A percentile compares a stretch with the other conserved stretches of the same genome.
These are phyloP conservation scores for Mitragyna speciosa DNA, from an alignment of 257 asterid species.

Conservation along the genomic window DNA sequence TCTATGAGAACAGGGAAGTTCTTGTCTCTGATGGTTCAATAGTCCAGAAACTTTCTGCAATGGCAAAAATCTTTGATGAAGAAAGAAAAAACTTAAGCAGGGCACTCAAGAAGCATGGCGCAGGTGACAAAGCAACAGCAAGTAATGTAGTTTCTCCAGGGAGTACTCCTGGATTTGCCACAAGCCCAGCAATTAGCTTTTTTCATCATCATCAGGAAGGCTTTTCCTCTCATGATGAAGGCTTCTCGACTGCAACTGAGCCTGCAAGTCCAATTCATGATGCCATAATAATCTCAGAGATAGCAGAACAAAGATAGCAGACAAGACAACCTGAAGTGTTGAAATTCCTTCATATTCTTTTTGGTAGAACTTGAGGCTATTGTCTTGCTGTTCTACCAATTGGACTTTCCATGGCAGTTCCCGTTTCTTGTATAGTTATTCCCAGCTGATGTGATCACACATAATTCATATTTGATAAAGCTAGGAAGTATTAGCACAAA, in stretches of 20 bases:
- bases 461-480: not conserved
- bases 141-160: slow-evolving; percentile 8
- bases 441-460: too few species aligned
- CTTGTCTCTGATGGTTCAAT: slow-evolving; percentile 30
- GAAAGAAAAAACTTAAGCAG: slow-evolving; percentile 15
- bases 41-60: slow-evolving; percentile 32
- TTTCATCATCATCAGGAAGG: slow-evolving; percentile 18
- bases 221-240: slow-evolving; percentile 25
- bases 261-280: slow-evolving; percentile 29
- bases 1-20: slow-evolving; percentile 33
- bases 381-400: not conserved
- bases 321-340: not conserved
- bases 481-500: not conserved
- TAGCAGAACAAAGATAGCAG: not conserved
- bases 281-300: not conserved
- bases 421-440: too few species aligned
- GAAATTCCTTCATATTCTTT: not conserved
- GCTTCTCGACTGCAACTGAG: slow-evolving; percentile 29
- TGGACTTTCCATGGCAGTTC: not conserved
- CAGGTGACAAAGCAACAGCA: not conserved
- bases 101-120: slow-evolving; percentile 2
- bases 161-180: not conserved
- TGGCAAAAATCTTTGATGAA: slow-evolving; percentile 37
- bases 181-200: slow-evolving; percentile 26
- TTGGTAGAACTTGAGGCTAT: not conserved